These are phyloP conservation scores for Ascoidea asiatica DNA, from an alignment of 805 yeast species.

Conservation along the genomic window DNA sequence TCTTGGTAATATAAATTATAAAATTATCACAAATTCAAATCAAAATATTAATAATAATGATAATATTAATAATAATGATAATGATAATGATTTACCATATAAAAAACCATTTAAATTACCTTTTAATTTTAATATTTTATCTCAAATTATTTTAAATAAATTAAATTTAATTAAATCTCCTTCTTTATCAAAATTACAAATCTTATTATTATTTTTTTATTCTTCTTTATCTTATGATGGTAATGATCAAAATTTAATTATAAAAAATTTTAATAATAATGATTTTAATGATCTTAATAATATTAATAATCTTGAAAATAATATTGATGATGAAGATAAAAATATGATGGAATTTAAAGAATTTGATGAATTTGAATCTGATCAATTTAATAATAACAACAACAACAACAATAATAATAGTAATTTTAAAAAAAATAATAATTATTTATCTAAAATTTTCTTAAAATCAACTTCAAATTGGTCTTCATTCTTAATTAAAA, in stretches of 20 bases:
- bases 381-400: conserved; percentile 18
- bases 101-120: neutral
- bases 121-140: no score
- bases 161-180: conserved; percentile 32
- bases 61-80: no score
- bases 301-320: no score
- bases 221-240: conserved; percentile 30
- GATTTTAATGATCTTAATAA: conserved; percentile 14
- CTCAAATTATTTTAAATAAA: conserved; percentile 23
- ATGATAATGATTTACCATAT: neutral
- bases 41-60: conserved; percentile 25
- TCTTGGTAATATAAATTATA: conserved; percentile 8
- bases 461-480: conserved; percentile 7
- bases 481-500: neutral
- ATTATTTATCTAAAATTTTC: conserved; percentile 12
- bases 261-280: conserved; percentile 13
- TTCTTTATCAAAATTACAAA: conserved; percentile 34
- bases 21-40: conserved; percentile 11
- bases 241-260: conserved; percentile 26
- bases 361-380: conserved; percentile 28
- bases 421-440: conserved; percentile 11
- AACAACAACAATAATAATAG: conserved; percentile 3
- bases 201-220: conserved; percentile 33
- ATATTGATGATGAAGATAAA: neutral
- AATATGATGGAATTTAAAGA: conserved; percentile 9